A percentile compares a stretch with the other conserved stretches of the same genome.
Conservation (phyloP, 2,329 filamentous ascomycete genomes). For the Mollisiaceae sp. region DNA sequence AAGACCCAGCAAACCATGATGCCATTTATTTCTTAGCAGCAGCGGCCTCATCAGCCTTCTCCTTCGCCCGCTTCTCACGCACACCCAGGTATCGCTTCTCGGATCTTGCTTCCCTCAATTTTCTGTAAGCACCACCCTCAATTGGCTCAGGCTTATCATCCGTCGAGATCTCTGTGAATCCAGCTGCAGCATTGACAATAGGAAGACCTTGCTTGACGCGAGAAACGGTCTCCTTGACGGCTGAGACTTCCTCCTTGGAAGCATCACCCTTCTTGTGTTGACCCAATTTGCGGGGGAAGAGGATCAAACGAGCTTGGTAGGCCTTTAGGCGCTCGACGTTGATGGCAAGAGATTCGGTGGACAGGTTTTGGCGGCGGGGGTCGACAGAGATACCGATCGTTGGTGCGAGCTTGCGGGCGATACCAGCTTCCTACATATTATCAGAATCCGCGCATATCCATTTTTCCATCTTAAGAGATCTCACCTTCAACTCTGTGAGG, state of each 20-base stretch:
- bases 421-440: conserved; percentile 82
- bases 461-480: conserved; percentile 29
- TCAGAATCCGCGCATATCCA: conserved; percentile 23
- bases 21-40: conserved; percentile 74
- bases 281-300: conserved; percentile 95
- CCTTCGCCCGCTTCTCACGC: conserved; percentile 92
- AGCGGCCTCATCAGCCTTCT: conserved; percentile 81
- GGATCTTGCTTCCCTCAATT: conserved; percentile 82
- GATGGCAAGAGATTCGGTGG: conserved; percentile 89
- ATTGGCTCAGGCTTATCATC: conserved; percentile 74
- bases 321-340: conserved; percentile 98
- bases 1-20: conserved; percentile 37
- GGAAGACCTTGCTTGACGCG: conserved; percentile 68
- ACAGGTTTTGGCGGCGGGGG: conserved; percentile 94
- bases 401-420: conserved; percentile 89
- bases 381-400: conserved; percentile 99
- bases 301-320: conserved; percentile 94
- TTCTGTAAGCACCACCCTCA: conserved; percentile 86
- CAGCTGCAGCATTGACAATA: conserved; percentile 70
- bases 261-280: conserved; percentile 93
- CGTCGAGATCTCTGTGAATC: conserved; percentile 79
- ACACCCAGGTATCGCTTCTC: conserved; percentile 81
- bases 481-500: conserved; percentile 96
- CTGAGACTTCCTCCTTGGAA: conserved; percentile 76
- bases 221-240: conserved; percentile 64